Base-by-base conservation (phyloP, 2,329 filamentous ascomycete species). In the Aspergillus sp. region DNA sequence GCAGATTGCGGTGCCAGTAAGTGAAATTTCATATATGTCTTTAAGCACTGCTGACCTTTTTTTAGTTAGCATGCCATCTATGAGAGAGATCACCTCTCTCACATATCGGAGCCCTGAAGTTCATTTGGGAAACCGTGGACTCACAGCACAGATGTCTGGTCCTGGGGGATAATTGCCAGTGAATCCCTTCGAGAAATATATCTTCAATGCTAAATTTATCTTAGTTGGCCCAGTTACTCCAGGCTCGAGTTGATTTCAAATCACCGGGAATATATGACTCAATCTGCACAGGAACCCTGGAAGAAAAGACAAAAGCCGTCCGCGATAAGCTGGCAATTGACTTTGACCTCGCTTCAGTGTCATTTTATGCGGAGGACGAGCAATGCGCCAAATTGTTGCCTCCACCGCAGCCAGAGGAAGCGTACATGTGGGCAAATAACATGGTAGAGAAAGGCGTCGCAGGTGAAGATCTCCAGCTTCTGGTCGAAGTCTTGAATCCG, bases 131-230 rank as follows among this genome's bases (percentile, higher is more conserved):
- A 53, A 36, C 19, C 48, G 26, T 53, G 48, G 50, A 44, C 33
- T 37, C 27, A 47, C 31, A 47, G 41, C 30, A 49, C 43, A 37
- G 48, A 52, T 40, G 34, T 52, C 42, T 52, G 50, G 48, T 51
- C 50, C 37, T 52, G 50, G 50, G 48, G 45, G 8, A 52, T 52
- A 46, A 46, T 52, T 43, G 48, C 47, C 6, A 41, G 48, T 48
- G 10, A 2, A 10, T 38, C 10, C 26, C 27, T 19, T 19, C 19
- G 19, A 19, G 19, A 4, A 19, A 19, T 19, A 19, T 19, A 19
- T 19, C 2, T 19, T 19, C 2, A 19, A 19, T 19, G 19, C 19
- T 19, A 19, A 19, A 2, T 19, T 19, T 19, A 19, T 19, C 19
- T 4, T 41, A 53, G 50, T 33, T 53, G 38, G 43, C 44, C 13